These are phyloP conservation scores for Elsinoe fawcettii DNA, from an alignment of 2,329 filamentous ascomycete species.

Conservation along the genomic window DNA sequence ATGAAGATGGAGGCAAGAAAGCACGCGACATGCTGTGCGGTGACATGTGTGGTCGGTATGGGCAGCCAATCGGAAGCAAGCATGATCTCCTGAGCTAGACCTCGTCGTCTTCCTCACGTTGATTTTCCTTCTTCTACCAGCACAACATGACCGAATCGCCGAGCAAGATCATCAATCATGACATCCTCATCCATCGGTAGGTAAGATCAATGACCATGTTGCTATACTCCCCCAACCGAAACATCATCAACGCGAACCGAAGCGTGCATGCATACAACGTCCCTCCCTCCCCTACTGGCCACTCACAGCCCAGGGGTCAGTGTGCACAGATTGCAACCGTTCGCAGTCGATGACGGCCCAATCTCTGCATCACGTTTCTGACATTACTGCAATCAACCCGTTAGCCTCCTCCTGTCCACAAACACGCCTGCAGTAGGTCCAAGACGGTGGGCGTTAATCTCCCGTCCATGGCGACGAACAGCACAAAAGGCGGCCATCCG, in stretches of 20 bases:
- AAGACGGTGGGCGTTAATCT: conserved; percentile 9
- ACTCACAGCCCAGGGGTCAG: conserved; percentile 6
- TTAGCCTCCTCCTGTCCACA: conserved; percentile 15
- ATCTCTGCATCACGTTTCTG: conserved; percentile 13
- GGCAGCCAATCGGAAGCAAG: conserved; percentile 6
- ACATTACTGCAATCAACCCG: conserved; percentile 17
- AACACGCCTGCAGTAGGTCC: conserved; percentile 7
- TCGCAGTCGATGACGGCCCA: conserved; percentile 9
- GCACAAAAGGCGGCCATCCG: conserved; percentile 14
- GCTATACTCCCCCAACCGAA: background rate
- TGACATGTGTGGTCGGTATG: background rate
- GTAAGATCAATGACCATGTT: background rate
- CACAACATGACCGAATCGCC: background rate
- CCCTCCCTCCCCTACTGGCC: conserved; percentile 5
- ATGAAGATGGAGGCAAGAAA: background rate
- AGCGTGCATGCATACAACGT: background rate
- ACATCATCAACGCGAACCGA: background rate
- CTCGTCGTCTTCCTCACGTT: background rate
- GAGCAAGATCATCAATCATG: background rate
- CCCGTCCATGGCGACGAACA: conserved; percentile 15
- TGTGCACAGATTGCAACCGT: conserved; percentile 10
- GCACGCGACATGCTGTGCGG: conserved; percentile 12
- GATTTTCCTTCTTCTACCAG: background rate
- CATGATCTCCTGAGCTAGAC: conserved; percentile 8
- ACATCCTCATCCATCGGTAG: background rate